These are phyloP conservation scores for Cladosporium austrohemisphaericum DNA, from an alignment of 2,329 filamentous ascomycete species.

Conservation along the genomic window DNA sequence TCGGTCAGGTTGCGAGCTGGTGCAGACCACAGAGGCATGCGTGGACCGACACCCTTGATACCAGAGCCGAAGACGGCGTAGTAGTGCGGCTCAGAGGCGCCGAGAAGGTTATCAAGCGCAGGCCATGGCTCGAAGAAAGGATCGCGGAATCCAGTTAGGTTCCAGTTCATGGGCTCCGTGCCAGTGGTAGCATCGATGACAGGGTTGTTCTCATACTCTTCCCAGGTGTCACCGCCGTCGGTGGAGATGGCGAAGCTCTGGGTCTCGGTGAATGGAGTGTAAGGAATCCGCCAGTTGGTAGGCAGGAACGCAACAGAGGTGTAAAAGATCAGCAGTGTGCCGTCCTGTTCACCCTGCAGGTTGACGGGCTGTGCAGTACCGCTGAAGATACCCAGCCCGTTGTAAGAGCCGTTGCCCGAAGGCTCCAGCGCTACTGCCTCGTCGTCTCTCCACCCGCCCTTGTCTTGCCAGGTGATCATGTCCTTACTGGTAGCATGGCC, in stretches of 20 bases:
- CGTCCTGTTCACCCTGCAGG: constrained; percentile 43
- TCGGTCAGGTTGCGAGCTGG: constrained; percentile 42
- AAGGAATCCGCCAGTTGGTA: constrained; percentile 44
- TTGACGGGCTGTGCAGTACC: constrained; percentile 51
- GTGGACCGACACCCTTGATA: constrained; percentile 45
- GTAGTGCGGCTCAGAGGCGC: constrained; percentile 42
- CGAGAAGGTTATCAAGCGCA: constrained; percentile 42
- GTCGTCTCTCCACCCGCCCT: constrained; percentile 45
- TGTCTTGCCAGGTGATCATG: constrained; percentile 41
- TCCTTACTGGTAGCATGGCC: constrained; percentile 52
- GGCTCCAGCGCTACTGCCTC: constrained; percentile 40
- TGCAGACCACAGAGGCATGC: constrained; percentile 47
- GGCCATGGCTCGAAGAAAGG: constrained; percentile 36
- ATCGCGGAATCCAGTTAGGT: constrained; percentile 41
- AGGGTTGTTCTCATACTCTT: constrained; percentile 45
- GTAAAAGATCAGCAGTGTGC: constrained; percentile 46
- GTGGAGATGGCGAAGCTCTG: constrained; percentile 44
- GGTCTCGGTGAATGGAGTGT: constrained; percentile 44
- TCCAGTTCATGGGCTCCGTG: constrained; percentile 42
- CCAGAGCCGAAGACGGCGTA: constrained; percentile 46
- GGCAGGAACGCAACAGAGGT: constrained; percentile 46
- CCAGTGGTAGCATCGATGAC: constrained; percentile 38
- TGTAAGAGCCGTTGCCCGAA: constrained; percentile 43
- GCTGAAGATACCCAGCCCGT: constrained; percentile 52
- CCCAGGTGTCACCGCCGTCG: constrained; percentile 47